Percentiles rank a stretch among this genome's conserved stretches.
Conservation (phyloP, 148 eudicot genomes). For the Agrostemma githago region DNA sequence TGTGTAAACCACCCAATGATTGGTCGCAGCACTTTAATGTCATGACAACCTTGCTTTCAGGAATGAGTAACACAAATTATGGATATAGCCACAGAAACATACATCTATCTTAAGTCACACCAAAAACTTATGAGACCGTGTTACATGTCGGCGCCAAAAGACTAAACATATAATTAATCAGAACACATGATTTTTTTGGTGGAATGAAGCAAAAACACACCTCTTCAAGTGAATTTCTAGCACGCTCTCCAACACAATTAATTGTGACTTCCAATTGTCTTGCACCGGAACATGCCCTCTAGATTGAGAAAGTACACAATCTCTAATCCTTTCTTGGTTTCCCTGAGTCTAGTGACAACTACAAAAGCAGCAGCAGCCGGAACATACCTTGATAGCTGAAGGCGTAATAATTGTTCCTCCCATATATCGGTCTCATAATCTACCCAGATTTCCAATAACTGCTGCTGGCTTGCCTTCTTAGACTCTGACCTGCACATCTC, state of each 20-base stretch:
- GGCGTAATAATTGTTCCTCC: too few relatives aligned
- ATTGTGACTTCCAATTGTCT: conserved; percentile 89
- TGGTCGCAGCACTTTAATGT: conserved; percentile 44
- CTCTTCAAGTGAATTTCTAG: conserved; percentile 96
- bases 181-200: background rate
- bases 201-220: conserved; percentile 33
- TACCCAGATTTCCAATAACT: too few relatives aligned
- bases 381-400: too few relatives aligned
- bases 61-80: background rate
- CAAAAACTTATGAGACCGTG: background rate
- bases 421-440: too few relatives aligned
- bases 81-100: background rate
- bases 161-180: background rate
- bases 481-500: too few relatives aligned
- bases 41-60: conserved; percentile 51
- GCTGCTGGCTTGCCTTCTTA: too few relatives aligned
- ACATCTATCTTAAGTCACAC: background rate
- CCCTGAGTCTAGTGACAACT: too few relatives aligned
- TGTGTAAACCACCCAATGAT: conserved; percentile 36
- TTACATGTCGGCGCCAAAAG: background rate
- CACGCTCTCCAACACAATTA: conserved; percentile 96
- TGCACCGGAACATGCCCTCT: conserved; percentile 97
- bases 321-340: background rate
- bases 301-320: conserved; percentile 29
- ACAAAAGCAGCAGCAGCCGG: too few relatives aligned